Base-by-base conservation (phyloP, 345 rosid genomes). In the Eucalyptus dawsonii region DNA sequence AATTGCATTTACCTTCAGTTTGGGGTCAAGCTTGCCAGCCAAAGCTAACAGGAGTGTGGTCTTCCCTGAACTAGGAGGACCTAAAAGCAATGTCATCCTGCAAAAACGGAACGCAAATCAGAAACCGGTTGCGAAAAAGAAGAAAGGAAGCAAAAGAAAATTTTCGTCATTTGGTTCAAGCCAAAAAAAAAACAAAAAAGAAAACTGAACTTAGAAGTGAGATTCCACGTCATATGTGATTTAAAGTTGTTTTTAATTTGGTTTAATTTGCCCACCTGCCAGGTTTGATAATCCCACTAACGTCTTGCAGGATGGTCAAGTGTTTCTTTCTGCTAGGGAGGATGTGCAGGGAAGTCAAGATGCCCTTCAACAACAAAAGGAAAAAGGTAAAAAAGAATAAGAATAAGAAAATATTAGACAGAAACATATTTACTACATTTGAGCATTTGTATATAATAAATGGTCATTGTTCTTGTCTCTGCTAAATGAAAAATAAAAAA, bases 51-150 rank as follows among this genome's bases (percentile, higher is more conserved):
- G 87, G 21, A 96, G 92, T 4, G 97, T 94, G 22, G 99, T 96
- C 90, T 97, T 97, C 80, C 99, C 99, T 22, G 99, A 95, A 88
- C 95, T 89, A 6, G 99, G 99, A 91, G 99, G 99, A 88, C 99
- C 99, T 88, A 97, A 89, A 62, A 97, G 99, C 92, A 89, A 37
- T 85, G 97, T 88, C 85, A 76, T 50, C 69, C 89, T 90, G 76
- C 56, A 22, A 22, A 87, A 89, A 34, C 45, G 11, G 45, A 76
- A 72, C 2, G 83, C 83, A 19, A 40, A 76, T 76, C 29, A 76
- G 83, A 37, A 76, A 27, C 83, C 22, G 27, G 83, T 37, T 21
- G 47, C 47, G 8, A 65, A n/a, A 65, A 25, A 19, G 56, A 53
- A 53, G 22, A n/a, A 65, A 14, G 76, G 4, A 11, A 34, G 19